Conservation (phyloP, 2,329 filamentous ascomycete genomes). For the Myriosclerotinia scirpicola region DNA sequence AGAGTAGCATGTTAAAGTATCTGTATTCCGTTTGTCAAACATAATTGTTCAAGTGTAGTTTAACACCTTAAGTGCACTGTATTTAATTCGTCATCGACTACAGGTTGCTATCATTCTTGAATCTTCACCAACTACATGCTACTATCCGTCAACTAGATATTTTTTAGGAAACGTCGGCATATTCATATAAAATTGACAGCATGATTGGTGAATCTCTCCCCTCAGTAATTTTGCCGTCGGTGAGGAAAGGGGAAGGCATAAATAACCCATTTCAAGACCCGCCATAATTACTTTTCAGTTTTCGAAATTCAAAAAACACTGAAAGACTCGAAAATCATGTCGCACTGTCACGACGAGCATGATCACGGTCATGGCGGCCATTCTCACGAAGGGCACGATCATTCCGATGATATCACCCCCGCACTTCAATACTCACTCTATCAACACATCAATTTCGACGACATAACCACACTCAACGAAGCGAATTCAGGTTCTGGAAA, state of each 20-base stretch:
- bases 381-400: conserved; percentile 75
- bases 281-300: not conserved
- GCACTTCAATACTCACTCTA: conserved; percentile 90
- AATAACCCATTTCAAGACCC: not conserved
- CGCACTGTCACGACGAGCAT: conserved; percentile 51
- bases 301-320: not conserved
- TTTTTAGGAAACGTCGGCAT: not conserved
- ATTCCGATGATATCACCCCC: conserved; percentile 88
- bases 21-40: not conserved
- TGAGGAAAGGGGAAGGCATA: not conserved
- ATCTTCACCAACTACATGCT: not conserved
- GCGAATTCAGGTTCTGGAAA: conserved; percentile 64
- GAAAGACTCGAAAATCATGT: conserved; percentile 36
- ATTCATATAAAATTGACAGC: not conserved
- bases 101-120: no score
- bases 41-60: not conserved
- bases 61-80: not conserved
- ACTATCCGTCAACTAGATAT: not conserved
- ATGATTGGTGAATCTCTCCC: conserved; percentile 14
- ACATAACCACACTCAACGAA: conserved; percentile 84
- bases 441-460: conserved; percentile 86
- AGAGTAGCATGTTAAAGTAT: conserved; percentile 6
- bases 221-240: not conserved
- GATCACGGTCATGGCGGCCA: conserved; percentile 47
- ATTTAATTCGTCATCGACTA: not conserved